Conservation (phyloP, 345 rosid genomes). For the Cardiospermum halicacabum region DNA sequence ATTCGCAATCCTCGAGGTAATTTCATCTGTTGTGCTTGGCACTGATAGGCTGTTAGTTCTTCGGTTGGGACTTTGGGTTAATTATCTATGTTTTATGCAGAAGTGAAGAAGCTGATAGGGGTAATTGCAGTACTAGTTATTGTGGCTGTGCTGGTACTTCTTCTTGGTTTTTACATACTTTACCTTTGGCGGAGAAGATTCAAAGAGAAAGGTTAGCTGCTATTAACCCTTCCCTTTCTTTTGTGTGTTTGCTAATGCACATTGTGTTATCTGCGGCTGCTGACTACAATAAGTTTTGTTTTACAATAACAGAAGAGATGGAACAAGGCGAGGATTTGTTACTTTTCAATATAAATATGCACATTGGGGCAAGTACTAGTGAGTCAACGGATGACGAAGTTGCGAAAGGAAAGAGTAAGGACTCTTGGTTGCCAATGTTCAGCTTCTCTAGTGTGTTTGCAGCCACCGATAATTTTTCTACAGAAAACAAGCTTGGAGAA, state of each 20-base stretch:
- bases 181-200: slow-evolving; percentile 7
- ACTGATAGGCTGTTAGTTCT: background rate
- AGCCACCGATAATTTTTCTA: slow-evolving; percentile 2
- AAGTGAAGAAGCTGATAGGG: background rate
- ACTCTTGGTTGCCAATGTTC: slow-evolving; percentile 20
- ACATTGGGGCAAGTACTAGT: background rate
- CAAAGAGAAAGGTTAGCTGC: slow-evolving; percentile 2
- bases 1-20: slow-evolving; percentile 12
- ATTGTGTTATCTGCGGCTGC: no score
- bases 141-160: background rate
- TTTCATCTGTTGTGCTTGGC: background rate
- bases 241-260: background rate
- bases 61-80: background rate
- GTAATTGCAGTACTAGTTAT: slow-evolving; percentile 2
- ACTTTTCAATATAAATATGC: slow-evolving; percentile 13
- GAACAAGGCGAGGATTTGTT: slow-evolving; percentile 14
- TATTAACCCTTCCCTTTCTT: background rate
- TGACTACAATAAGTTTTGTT: background rate
- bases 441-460: slow-evolving; percentile 14
- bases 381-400: background rate
- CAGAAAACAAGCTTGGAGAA: slow-evolving; percentile 8
- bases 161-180: slow-evolving; percentile 1
- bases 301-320: background rate
- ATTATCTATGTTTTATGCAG: background rate
- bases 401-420: slow-evolving; percentile 1